Evolutionary conservation across 352 stramenopile species (phyloP).

Genomic region (Phytophthora uliginosa): DNA sequence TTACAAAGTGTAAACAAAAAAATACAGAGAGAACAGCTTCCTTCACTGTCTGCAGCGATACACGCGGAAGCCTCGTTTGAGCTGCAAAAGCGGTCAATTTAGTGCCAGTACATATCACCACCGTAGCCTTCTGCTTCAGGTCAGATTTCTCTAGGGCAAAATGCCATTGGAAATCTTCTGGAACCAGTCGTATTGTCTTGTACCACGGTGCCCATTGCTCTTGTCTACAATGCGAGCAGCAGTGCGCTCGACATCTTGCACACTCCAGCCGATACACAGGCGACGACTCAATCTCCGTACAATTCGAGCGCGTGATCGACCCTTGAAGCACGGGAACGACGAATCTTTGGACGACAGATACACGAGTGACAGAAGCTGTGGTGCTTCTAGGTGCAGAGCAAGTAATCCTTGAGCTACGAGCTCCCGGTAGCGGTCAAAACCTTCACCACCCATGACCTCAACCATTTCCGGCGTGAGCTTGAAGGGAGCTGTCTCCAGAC

Average conservation of each 20-base stretch:
- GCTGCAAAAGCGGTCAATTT: neutral
- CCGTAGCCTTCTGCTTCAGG: neutral
- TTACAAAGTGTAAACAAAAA: conserved; percentile 1
- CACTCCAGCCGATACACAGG: conserved; percentile 64
- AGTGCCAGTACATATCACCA: neutral
- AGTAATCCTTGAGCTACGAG: conserved; percentile 95
- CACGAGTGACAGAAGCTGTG: conserved; percentile 93
- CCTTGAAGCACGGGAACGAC: conserved; percentile 95
- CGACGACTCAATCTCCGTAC: conserved; percentile 63
- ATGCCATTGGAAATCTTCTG: conserved; percentile 91
- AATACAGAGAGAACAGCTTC: neutral
- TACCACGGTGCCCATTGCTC: conserved; percentile 81
- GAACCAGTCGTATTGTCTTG: conserved; percentile 91
- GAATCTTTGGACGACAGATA: conserved; percentile 94
- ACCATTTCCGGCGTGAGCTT: conserved; percentile 99
- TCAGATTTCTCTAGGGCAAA: conserved; percentile 35
- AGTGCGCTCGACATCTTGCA: conserved; percentile 62
- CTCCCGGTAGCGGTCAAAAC: conserved; percentile 94
- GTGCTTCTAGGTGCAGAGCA: conserved; percentile 92
- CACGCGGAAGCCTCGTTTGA: no score
- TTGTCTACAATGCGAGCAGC: conserved; percentile 75
- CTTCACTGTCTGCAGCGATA: neutral
- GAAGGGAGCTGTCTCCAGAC: conserved; percentile 97
- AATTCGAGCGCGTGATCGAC: conserved; percentile 50
- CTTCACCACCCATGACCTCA: conserved; percentile 90